These are phyloP conservation scores for Trichoderma simmonsii DNA, from an alignment of 2,329 filamentous ascomycete species.

Conservation along the genomic window DNA sequence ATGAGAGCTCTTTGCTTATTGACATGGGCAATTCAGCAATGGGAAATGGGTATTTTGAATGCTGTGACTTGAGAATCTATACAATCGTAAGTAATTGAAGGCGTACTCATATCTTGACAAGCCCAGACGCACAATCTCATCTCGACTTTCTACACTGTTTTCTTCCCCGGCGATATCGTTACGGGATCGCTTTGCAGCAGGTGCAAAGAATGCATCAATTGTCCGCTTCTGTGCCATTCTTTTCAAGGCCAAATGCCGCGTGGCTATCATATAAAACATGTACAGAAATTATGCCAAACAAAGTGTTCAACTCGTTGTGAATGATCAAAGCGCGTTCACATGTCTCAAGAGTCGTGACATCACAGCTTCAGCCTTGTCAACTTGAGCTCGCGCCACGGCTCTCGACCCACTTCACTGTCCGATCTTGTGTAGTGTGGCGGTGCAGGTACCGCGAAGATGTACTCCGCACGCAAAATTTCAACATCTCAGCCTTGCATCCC, in stretches of 20 bases:
- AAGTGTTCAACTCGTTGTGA: background rate
- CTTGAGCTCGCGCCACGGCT: conserved; percentile 14
- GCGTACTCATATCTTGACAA: background rate
- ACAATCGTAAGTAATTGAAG: background rate
- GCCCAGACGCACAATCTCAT: background rate
- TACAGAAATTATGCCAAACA: background rate
- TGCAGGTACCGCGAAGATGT: conserved; percentile 24
- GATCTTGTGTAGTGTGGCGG: conserved; percentile 24
- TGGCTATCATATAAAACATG: background rate
- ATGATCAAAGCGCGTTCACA: background rate
- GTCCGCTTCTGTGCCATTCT: conserved; percentile 45
- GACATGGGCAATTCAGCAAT: conserved; percentile 43
- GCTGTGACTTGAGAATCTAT: conserved; percentile 35
- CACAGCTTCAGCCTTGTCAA: conserved; percentile 19
- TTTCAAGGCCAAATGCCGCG: background rate
- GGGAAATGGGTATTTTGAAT: conserved; percentile 49
- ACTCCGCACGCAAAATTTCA: conserved; percentile 29
- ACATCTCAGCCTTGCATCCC: conserved; percentile 30
- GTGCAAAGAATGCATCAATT: conserved; percentile 64
- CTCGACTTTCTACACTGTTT: background rate
- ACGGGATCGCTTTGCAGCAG: conserved; percentile 27
- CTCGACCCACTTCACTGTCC: background rate
- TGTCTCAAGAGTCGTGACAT: conserved; percentile 23
- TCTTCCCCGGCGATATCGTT: conserved; percentile 1
- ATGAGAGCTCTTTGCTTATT: conserved; percentile 39